Conservation (phyloP, 2,329 filamentous ascomycete genomes). For the Gyromitra esculenta region DNA sequence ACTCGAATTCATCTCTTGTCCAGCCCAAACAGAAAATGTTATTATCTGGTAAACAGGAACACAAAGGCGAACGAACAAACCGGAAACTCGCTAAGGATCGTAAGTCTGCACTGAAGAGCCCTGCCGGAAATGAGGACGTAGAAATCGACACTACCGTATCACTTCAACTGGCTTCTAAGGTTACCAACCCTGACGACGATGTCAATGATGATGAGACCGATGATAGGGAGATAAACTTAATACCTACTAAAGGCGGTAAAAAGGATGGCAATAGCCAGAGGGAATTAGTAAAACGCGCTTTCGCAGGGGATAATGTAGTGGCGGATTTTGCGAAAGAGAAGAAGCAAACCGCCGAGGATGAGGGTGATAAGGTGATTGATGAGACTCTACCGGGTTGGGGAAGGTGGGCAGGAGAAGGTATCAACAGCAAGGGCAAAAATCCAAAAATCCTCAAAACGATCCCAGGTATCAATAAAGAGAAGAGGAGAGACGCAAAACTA, state of each 20-base stretch:
- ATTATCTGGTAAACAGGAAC: conserved; percentile 57
- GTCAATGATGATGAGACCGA: conserved; percentile 62
- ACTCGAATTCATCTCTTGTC: conserved; percentile 26
- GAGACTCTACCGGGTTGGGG: conserved; percentile 95
- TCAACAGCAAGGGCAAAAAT: conserved; percentile 61
- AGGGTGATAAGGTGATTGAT: conserved; percentile 83
- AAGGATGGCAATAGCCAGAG: conserved; percentile 39
- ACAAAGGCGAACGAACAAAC: conserved; percentile 58
- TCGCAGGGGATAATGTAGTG: conserved; percentile 86
- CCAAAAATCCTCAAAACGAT: conserved; percentile 71
- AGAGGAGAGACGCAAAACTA: conserved; percentile 83
- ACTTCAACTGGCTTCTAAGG: conserved; percentile 55
- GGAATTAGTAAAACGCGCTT: conserved; percentile 80
- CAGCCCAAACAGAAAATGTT: conserved; percentile 48
- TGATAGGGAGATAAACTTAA: conserved; percentile 65
- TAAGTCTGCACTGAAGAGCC: conserved; percentile 57
- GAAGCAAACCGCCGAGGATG: conserved; percentile 73
- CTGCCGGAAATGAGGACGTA: conserved; percentile 56
- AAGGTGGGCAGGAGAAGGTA: conserved; percentile 83
- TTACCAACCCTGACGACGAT: conserved; percentile 49
- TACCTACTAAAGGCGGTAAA: conserved; percentile 60
- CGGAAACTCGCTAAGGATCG: conserved; percentile 57
- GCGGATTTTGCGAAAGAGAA: conserved; percentile 85
- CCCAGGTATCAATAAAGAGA: conserved; percentile 77
- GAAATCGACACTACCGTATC: conserved; percentile 48